phyloP scores from a whole-genome alignment of 2,329 filamentous ascomycete genomes.

The Rhynchosporium secalis region DNA sequence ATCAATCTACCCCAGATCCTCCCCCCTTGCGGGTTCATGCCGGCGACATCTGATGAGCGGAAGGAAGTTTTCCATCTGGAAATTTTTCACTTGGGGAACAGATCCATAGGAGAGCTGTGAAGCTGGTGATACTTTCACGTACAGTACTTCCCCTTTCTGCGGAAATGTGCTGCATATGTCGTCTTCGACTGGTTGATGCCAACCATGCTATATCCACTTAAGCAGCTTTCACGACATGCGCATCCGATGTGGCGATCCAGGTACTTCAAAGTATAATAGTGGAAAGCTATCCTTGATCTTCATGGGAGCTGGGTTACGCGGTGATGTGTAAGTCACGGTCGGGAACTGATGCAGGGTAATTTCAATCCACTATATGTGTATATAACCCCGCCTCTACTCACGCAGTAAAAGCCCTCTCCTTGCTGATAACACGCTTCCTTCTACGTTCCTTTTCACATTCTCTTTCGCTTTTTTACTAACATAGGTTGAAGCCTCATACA shows the following conservation, averaged over 20 bases:
- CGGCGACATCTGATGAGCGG: slow-evolving; percentile 16
- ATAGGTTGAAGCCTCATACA: slow-evolving; percentile 4
- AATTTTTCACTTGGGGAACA: slow-evolving; percentile 1
- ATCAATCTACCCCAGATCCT: slow-evolving; percentile 14
- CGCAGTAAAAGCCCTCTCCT: too few relatives aligned
- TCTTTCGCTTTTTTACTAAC: not conserved
- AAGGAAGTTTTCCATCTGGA: slow-evolving; percentile 16
- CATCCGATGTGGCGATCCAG: slow-evolving; percentile 4
- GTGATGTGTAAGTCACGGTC: not conserved
- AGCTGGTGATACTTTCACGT: not conserved
- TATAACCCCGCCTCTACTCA: slow-evolving; percentile 1
- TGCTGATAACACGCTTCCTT: not conserved
- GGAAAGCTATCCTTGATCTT: not conserved
- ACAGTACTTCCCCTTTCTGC: not conserved
- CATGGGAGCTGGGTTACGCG: slow-evolving; percentile 7
- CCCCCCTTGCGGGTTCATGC: not conserved
- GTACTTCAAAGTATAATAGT: not conserved
- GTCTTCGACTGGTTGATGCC: not conserved
- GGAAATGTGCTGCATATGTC: not conserved
- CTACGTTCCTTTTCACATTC: not conserved
- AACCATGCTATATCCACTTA: slow-evolving; percentile 7
- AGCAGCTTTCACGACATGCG: slow-evolving; percentile 14
- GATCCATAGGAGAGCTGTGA: not conserved
- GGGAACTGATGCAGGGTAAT: slow-evolving; percentile 5
- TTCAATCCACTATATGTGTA: slow-evolving; percentile 5